phyloP scores from a whole-genome alignment of 805 yeast genomes.

The Lipomyces chichibuensis region DNA sequence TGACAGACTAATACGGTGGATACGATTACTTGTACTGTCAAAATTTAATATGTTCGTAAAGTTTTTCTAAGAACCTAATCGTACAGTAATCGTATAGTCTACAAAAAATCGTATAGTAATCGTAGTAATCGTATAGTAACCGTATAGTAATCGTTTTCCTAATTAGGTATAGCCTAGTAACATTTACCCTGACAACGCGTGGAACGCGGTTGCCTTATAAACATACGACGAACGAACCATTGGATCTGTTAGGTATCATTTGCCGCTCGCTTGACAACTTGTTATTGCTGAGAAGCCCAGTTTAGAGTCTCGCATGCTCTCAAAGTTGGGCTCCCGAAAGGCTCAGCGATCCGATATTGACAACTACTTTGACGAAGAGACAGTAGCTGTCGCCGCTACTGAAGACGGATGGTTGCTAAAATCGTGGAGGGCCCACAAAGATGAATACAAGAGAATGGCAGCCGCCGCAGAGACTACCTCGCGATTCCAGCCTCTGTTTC shows the following conservation, averaged over 20 bases:
- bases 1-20: constrained; percentile 38
- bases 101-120: not conserved
- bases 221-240: not conserved
- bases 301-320: too few relatives aligned
- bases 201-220: too few relatives aligned
- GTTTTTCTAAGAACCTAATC: not conserved
- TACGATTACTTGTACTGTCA: constrained; percentile 1
- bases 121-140: not conserved
- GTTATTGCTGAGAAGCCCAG: too few relatives aligned
- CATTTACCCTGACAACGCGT: not conserved
- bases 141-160: constrained; percentile 3
- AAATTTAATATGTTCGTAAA: not conserved
- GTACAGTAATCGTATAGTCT: constrained; percentile 4
- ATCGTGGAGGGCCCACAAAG: too few relatives aligned
- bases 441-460: too few relatives aligned
- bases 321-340: too few relatives aligned
- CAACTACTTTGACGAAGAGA: too few relatives aligned
- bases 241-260: not conserved
- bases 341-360: too few relatives aligned
- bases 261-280: not conserved
- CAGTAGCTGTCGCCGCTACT: too few relatives aligned
- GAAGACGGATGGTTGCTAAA: too few relatives aligned
- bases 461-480: too few relatives aligned
- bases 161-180: not conserved
- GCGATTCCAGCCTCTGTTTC: too few relatives aligned